Base-by-base conservation (phyloP, 495 filamentous ascomycete genomes). In the Talaromyces ruber region DNA sequence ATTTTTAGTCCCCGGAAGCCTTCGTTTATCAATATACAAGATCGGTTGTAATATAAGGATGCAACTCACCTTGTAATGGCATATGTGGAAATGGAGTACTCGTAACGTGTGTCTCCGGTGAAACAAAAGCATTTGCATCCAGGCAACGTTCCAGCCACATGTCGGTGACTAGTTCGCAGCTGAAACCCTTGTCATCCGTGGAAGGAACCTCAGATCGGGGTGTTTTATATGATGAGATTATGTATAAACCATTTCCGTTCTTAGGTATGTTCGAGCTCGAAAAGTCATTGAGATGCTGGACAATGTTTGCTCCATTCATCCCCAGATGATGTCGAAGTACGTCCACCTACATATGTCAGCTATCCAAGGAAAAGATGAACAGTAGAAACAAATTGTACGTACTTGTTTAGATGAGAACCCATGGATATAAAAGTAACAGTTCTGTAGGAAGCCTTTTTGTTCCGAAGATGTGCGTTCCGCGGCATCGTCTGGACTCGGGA, bases 81-180 rank as follows among this genome's bases (percentile, higher is more conserved):
- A 89, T 88, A 30, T 71, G 67, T 6, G 82, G 79, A 63, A 96
- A 88, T 1, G 93, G 92, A 4, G 81, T 86, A 63, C 88, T 90
- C 25, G 90, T 82, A 60, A 90, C 79, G 69, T 93, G 82, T 1
- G 84, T 79, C 56, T 75, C 71, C n/a, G 92, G 91, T 9, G 86
- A 77, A 37, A 91, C 82, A 61, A 92, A 81, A 8, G 71, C 76
- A 66, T 89, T 91, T 16, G 84, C 81, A 66, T 91, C 83, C 32
- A 98, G 74, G 70, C 93, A 98, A 50, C 84, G 81, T 73, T 98
- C 94, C 39, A 98, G 79, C 86, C 93, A 98, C 81, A 93, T 94
- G 65, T 96, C 90, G 9, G 91, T 97, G 39, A 96, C 88, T 50
- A 86, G 71, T 34, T 74, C 72, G 59, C 76, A 74, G 61, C 72